A percentile compares a stretch with the other conserved stretches of the same genome.
phyloP scores from a whole-genome alignment of 352 stramenopile genomes.

The Phytophthora tentaculata region DNA sequence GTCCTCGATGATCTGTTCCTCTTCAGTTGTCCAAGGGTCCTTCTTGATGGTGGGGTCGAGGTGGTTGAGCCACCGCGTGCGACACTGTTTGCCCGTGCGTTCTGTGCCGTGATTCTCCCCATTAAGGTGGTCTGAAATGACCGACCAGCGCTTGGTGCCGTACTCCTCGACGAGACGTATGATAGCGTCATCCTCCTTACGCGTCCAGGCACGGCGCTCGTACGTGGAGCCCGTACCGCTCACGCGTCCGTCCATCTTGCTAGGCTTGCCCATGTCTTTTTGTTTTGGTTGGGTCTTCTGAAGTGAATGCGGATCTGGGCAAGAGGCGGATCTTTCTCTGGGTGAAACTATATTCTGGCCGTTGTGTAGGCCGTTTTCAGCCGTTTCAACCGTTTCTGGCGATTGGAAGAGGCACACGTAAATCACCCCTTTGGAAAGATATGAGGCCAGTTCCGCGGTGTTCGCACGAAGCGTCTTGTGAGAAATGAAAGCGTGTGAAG shows the following conservation, averaged over 20 bases:
- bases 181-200: slow-evolving; percentile 88
- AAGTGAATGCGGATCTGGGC: slow-evolving; percentile 34
- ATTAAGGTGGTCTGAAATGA: slow-evolving; percentile 90
- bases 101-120: slow-evolving; percentile 85
- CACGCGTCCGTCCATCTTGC: slow-evolving; percentile 51
- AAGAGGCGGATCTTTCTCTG: slow-evolving; percentile 33
- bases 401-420: slow-evolving; percentile 23
- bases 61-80: slow-evolving; percentile 86
- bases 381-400: slow-evolving; percentile 7
- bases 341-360: slow-evolving; percentile 6
- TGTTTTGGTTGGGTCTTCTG: neutral
- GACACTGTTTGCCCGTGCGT: slow-evolving; percentile 86
- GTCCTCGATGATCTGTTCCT: slow-evolving; percentile 92
- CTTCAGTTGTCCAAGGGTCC: slow-evolving; percentile 86
- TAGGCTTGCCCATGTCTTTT: slow-evolving; percentile 64
- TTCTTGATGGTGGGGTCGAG: slow-evolving; percentile 89
- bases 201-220: slow-evolving; percentile 84
- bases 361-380: slow-evolving; percentile 1
- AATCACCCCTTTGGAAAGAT: slow-evolving; percentile 4
- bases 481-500: neutral
- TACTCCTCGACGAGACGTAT: slow-evolving; percentile 88
- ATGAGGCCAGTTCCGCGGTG: neutral
- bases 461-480: neutral
- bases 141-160: slow-evolving; percentile 86
- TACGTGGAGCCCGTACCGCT: slow-evolving; percentile 63